Percentiles rank a stretch among this genome's conserved stretches.
Conservation (phyloP, 1,284 basidiomycete species). For the Ceratobasidium sp. region DNA sequence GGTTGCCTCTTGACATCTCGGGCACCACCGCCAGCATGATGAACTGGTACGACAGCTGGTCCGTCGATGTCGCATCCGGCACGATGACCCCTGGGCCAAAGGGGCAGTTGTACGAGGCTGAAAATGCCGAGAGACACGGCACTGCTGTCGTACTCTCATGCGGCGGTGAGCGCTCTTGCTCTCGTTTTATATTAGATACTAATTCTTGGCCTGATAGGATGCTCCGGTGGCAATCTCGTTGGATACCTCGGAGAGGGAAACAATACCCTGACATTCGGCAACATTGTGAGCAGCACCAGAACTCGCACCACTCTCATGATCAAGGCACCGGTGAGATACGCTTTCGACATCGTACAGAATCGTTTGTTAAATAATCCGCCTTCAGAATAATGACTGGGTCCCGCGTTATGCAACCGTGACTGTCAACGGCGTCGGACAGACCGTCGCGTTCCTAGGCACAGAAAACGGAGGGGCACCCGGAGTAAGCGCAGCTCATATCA, state of each 20-base stretch:
- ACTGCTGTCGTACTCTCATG: conserved; percentile 7
- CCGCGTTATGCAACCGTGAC: conserved; percentile 46
- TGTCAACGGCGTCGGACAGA: conserved; percentile 48
- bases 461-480: conserved; percentile 47
- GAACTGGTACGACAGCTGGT: conserved; percentile 49
- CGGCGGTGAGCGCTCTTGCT: background rate
- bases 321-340: conserved; percentile 41
- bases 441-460: conserved; percentile 48
- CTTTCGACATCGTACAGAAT: background rate
- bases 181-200: too few relatives aligned
- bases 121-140: conserved; percentile 40
- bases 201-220: too few relatives aligned
- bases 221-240: conserved; percentile 44
- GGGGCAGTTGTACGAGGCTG: conserved; percentile 48
- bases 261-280: conserved; percentile 41
- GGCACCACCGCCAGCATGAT: conserved; percentile 48
- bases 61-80: conserved; percentile 45
- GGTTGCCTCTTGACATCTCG: conserved; percentile 47
- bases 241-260: conserved; percentile 47
- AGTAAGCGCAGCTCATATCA: conserved; percentile 46
- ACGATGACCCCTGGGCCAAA: conserved; percentile 41
- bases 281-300: conserved; percentile 38
- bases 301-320: conserved; percentile 48
- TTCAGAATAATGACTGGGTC: conserved; percentile 45
- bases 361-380: background rate